Base-by-base conservation (phyloP, 2,329 filamentous ascomycete genomes). In the Venturia carpophila region DNA sequence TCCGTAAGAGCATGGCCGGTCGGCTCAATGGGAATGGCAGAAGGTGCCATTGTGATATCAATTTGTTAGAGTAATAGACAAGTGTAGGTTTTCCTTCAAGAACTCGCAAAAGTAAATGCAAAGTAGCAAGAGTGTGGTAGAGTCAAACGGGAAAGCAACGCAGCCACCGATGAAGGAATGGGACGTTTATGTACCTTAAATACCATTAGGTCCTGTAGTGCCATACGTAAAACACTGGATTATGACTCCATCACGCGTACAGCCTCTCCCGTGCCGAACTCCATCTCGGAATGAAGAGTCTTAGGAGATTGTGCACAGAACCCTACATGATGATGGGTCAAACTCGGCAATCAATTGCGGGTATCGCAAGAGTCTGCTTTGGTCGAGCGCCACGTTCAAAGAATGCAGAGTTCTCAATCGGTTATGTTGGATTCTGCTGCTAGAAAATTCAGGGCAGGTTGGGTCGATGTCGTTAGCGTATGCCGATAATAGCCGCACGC, bases 1-100 rank as follows among this genome's bases (percentile, higher is more conserved):
- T 68, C 67, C 37, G 73, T 75, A 66, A 75, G 73, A 42, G 34
- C 27, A 19, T 27, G 34, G 15, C 19, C 30, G 17, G 71, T 70
- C 24, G 27, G 19, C 24, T 58, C 52, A 15, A 64, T 43, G 27
- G 63, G 63, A 24, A 66, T 64, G 19, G 68, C 69, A 21, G 63
- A 52, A 69, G 73, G 73, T 62, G 73, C 34, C 64, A 66, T 66
- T 65, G 42, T 24, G n/a, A n/a, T 55, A 27, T 30, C 27, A 56
- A 21, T 5, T 37, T 7, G 3, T 56, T 5, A 37, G n/a, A n/a
- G 1, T 34, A 15, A 34, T 30, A 55, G 30, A 37, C 10, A 1
- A 34, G 15, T 37, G 19, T 37, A 58, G 19, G 5, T n/a, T 52
- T 3, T 27, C 13, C 24, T 52, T 27, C 21, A 47, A 9, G n/a